Base-by-base conservation (phyloP, 1,284 basidiomycete species). In the Heliocybe sulcata region DNA sequence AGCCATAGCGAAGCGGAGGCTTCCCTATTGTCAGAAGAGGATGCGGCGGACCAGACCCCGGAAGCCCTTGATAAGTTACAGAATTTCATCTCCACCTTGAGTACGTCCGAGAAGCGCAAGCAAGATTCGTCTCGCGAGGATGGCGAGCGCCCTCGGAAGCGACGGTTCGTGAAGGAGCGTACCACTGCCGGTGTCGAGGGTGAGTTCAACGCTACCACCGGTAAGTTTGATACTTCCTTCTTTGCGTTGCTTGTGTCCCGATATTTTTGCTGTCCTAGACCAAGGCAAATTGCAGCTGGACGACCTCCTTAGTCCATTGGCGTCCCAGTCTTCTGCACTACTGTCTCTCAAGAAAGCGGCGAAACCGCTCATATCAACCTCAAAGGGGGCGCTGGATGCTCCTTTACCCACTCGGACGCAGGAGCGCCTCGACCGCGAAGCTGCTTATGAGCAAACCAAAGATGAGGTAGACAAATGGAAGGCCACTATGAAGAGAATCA, bases 381-480 rank as follows among this genome's bases (percentile, higher is more conserved):
- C 74, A 35, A 72, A 74, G 35, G 83, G 85, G 55, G 81, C 88
- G 0, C 76, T 98, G 2, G 72, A 91, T 2, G 94, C 93, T 0
- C 97, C 97, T 0, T 76, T 98, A 1, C 93, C 94, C 2, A 83
- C 86, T 25, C 81, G 93, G 31, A 82, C 86, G 0, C 92, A 98
- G 67, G 94, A 98, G 59, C 85, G 90, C 48, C 72, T 98, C 1
- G 94, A 98, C 64, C 85, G 96, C 47, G 85, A 94, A 66, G 96
- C 94, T 2, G 97, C 96, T 0, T 98, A 98, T 68, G 91, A 94
- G 64, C 82, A 90, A 68, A 97, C 94, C 2, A 93, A 92, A 65
- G 82, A 84, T 61, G 95, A 98, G 68, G 90, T 96, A 2, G 84
- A 92, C 60, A 97, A 96, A 72, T 99, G 96, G 96, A 84, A 84